phyloP scores from a whole-genome alignment of 768 basidiomycete species.

The Tulasnella sp. region DNA sequence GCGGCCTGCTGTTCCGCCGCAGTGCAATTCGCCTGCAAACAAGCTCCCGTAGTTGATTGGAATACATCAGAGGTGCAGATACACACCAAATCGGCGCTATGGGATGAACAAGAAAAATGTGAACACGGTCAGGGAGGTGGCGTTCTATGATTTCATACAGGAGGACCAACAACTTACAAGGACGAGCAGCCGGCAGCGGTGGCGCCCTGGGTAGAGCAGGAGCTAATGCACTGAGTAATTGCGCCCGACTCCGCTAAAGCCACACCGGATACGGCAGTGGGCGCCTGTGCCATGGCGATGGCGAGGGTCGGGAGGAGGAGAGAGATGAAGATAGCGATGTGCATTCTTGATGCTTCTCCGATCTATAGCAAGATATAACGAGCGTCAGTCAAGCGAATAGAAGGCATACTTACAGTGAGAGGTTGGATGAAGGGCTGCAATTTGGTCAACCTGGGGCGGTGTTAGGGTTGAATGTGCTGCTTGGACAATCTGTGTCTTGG shows the following conservation, averaged over 20 bases:
- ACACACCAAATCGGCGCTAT: neutral
- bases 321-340: neutral
- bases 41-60: neutral
- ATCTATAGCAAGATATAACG: no score
- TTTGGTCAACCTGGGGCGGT: no score
- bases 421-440: no score
- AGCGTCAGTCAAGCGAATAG: no score
- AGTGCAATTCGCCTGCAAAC: neutral
- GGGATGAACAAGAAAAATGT: neutral
- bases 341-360: neutral
- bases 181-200: neutral
- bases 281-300: neutral
- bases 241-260: neutral
- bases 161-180: neutral
- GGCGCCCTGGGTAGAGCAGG: neutral
- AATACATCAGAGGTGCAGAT: neutral
- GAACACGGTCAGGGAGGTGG: neutral
- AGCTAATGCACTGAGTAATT: neutral
- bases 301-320: neutral
- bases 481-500: no score
- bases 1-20: neutral
- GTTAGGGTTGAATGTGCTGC: no score
- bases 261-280: neutral
- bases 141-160: neutral
- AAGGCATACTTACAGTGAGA: no score